phyloP scores from a whole-genome alignment of 148 eudicot genomes.

The Vaccinium myrtillus region DNA sequence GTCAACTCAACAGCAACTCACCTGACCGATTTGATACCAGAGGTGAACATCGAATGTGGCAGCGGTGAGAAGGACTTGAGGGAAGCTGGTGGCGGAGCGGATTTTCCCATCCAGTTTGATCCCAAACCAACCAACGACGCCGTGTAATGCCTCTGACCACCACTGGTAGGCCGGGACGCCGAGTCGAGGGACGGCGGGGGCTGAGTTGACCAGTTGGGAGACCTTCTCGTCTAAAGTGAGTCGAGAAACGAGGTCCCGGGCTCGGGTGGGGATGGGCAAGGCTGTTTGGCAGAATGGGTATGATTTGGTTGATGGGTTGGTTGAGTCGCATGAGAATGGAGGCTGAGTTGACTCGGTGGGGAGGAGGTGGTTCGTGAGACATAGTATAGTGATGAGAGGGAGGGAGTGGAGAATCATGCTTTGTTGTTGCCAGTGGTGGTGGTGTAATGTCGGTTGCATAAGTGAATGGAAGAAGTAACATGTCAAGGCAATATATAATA shows the following conservation, averaged over 20 bases:
- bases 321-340: slow-evolving; percentile 50
- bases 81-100: slow-evolving; percentile 64
- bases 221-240: slow-evolving; percentile 73
- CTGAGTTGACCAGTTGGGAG: slow-evolving; percentile 52
- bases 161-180: slow-evolving; percentile 69
- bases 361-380: neutral
- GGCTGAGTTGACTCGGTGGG: slow-evolving; percentile 27
- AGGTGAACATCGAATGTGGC: slow-evolving; percentile 69
- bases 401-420: neutral
- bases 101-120: slow-evolving; percentile 34
- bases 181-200: slow-evolving; percentile 55
- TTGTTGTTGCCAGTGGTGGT: neutral
- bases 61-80: slow-evolving; percentile 78
- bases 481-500: no score
- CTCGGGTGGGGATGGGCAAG: slow-evolving; percentile 35
- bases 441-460: neutral
- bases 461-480: no score
- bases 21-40: slow-evolving; percentile 89
- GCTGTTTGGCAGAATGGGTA: slow-evolving; percentile 45
- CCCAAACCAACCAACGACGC: slow-evolving; percentile 49
- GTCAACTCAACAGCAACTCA: slow-evolving; percentile 21
- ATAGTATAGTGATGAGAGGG: neutral
- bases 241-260: slow-evolving; percentile 42
- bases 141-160: slow-evolving; percentile 92
- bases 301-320: slow-evolving; percentile 21